These are phyloP conservation scores for Colletotrichum euphorbiae DNA, from an alignment of 2,329 filamentous ascomycete genomes.

Conservation along the genomic window DNA sequence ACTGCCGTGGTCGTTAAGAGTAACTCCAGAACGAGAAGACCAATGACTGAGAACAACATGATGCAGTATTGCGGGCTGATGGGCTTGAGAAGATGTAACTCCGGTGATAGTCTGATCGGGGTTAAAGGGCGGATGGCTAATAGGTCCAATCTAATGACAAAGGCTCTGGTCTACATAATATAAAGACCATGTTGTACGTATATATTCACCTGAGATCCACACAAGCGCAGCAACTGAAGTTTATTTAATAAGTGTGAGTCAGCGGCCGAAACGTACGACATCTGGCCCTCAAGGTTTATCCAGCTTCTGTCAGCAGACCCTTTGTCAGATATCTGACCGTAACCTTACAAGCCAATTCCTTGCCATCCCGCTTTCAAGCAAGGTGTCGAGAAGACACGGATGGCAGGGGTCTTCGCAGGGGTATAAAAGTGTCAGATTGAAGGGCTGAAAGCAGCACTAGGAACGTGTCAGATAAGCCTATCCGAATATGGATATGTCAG, in stretches of 20 bases:
- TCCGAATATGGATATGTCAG: too few species aligned
- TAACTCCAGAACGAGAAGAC: background rate
- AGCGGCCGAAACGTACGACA: background rate
- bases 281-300: background rate
- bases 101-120: background rate
- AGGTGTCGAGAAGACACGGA: too few species aligned
- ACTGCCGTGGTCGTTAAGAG: background rate
- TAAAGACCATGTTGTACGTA: background rate
- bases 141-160: background rate
- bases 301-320: background rate
- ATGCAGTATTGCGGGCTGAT: background rate
- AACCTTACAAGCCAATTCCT: too few species aligned
- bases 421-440: too few species aligned
- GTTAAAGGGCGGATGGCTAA: background rate
- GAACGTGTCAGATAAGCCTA: too few species aligned
- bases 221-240: background rate
- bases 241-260: background rate
- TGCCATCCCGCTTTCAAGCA: too few species aligned
- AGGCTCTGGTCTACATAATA: background rate
- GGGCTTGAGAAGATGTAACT: background rate
- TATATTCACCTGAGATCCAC: background rate
- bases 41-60: background rate
- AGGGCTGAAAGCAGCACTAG: too few species aligned
- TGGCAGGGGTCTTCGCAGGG: too few species aligned
- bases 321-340: too few species aligned